phyloP scores from a whole-genome alignment of 2,329 filamentous ascomycete species.

The Nothophoma quercina region DNA sequence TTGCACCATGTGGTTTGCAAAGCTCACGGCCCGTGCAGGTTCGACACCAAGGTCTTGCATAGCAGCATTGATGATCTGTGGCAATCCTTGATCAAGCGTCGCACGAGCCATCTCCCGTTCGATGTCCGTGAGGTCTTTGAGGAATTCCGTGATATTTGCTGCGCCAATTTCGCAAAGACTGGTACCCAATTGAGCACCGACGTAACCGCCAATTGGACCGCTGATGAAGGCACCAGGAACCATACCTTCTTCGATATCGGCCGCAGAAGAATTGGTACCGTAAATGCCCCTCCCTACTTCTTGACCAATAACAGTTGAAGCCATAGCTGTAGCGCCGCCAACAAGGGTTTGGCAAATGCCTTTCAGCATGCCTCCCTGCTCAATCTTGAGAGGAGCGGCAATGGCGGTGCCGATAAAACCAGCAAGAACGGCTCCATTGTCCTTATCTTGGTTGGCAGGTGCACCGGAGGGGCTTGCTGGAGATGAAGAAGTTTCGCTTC shows the following conservation, averaged over 20 bases:
- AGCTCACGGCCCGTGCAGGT: not conserved
- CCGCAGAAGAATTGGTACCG: not conserved
- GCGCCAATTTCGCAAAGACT: not conserved
- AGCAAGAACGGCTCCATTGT: not conserved
- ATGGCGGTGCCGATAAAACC: not conserved
- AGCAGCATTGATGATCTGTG: not conserved
- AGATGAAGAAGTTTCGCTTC: not conserved
- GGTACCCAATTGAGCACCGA: not conserved
- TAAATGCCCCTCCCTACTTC: not conserved
- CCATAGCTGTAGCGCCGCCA: not conserved
- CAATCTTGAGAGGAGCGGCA: not conserved
- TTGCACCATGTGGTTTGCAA: not conserved
- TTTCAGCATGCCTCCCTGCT: not conserved
- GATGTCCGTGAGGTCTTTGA: not conserved
- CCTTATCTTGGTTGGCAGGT: not conserved
- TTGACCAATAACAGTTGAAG: not conserved
- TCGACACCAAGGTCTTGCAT: not conserved
- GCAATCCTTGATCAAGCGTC: not conserved
- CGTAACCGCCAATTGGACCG: not conserved
- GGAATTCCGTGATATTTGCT: too few relatives aligned
- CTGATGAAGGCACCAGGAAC: not conserved
- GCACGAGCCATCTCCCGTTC: too few relatives aligned
- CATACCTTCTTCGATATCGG: not conserved
- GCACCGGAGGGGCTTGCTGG: not conserved
- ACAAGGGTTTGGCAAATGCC: not conserved